Base-by-base conservation (phyloP, 169 alveolate genomes). In the Cryptosporidium muris region DNA sequence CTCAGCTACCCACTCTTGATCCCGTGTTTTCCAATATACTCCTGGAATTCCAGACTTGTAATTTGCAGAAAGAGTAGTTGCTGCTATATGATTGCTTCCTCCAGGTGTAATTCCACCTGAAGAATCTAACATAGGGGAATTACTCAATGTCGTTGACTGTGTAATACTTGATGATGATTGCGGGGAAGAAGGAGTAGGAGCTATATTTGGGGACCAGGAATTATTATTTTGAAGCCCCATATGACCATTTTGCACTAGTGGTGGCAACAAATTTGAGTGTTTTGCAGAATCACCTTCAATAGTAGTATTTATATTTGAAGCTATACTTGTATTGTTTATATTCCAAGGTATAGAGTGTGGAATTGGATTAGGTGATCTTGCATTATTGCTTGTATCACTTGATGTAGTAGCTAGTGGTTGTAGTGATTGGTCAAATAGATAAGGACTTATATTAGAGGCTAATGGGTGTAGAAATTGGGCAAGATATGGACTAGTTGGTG, bases 41-140 rank as follows among this genome's bases (percentile, higher is more conserved):
- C 85, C 85, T 42, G 85, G 85, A 48, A 74, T 74, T n/a, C 85
- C 85, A 2, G 85, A 74, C 49, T 74, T 74, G 43, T 74, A 74
- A 8, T 64, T 74, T 25, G 51, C 8, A 25, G 25, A 25, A 25
- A 25, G 25, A 25, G 25, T 25, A 40, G 48, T 64, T 8, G 45
- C 51, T 45, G 34, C 1, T 4, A 16, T 62, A 43, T 58, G 54
- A 25, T 74, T 74, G 34, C 49, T 74, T 4, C 25, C 25, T 25
- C 25, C 25, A 25, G 25, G 25, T 25, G 25, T 25, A 25, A 25
- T 25, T 25, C 25, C 25, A 25, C 25, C 25, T 25, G 25, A 25
- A 25, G 25, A 25, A 25, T 25, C 25, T 25, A 25, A 25, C 25
- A 25, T 25, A 25, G 25, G 25, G 25, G 25, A 25, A 25, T 25